Conservation (phyloP, 257 asterid species). For the Ajuga chamaepitys region DNA sequence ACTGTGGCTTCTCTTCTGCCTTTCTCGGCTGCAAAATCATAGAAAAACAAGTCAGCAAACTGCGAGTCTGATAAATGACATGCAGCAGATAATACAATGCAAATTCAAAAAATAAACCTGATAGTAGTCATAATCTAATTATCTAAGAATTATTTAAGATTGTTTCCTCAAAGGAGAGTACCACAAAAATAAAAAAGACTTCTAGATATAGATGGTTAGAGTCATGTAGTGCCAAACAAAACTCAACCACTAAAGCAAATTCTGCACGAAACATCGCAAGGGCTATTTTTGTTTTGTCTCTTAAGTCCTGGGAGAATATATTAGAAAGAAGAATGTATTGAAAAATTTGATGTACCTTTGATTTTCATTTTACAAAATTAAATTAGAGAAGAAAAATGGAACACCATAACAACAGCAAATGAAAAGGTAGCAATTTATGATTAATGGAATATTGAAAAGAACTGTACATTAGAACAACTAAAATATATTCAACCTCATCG, state of each 20-base stretch:
- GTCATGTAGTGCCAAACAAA: background rate
- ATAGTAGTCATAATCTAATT: background rate
- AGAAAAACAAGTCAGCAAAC: background rate
- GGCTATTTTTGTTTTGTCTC: background rate
- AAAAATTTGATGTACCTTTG: background rate
- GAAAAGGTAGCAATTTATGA: background rate
- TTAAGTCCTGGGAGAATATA: background rate
- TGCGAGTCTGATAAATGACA: background rate
- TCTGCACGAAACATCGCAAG: background rate
- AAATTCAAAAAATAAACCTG: too few species aligned
- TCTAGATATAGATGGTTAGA: background rate
- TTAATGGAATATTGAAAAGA: background rate
- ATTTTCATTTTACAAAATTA: background rate
- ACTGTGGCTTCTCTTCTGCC: conserved; percentile 56
- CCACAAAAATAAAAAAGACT: background rate
- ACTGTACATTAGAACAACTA: background rate
- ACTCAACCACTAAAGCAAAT: background rate
- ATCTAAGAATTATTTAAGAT: background rate
- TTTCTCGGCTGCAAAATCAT: conserved; percentile 52
- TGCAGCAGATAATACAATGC: background rate
- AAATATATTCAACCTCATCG: background rate
- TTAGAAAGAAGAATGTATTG: background rate
- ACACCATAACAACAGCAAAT: background rate
- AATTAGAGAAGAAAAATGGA: background rate
- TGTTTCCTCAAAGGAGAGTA: background rate